Base-by-base conservation (phyloP, 345 rosid species). In the Eucalyptus erythrocorys region DNA sequence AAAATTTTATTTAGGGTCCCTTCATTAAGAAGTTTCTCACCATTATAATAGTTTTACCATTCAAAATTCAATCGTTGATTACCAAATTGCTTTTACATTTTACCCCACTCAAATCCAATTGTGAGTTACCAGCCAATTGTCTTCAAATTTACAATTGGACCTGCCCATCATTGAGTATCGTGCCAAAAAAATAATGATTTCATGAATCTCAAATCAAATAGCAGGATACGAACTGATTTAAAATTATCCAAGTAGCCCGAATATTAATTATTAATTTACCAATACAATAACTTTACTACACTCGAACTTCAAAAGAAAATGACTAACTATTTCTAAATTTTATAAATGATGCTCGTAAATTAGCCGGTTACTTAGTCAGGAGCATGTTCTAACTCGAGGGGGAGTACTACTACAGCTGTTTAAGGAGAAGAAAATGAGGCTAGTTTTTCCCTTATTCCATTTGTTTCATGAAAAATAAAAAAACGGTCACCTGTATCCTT, bases 401-500 rank as follows among this genome's bases (percentile, higher is more conserved):
- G 17, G 6, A 64, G 34, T 30, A 64, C 19, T 68, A 34, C 43
- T 68, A 34, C 7, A 21, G 1, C 43, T 7, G 13, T 68, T 68
- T 68, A 5, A 68, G 80, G 37, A 68, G 43, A 68, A 68, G 3
- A 16, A 34, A 34, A 34, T 17, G 43, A 68, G 43, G 43, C 7
- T 17, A 17, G 3, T 68, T 71, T 71, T 61, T 66, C 9, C 3
- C 1, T 14, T 4, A 17, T 10, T 66, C 22, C 22, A 8, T 32
- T n/a, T 66, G 5, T 66, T 15, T 66, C 40, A 3, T 66, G 0
- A 4, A 66, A n/a, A 66, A 8, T 66, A 12, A 32, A 66, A 66
- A 64, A 64, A 6, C 0, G 0, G n/a, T 64, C 5, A 1, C 17
- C 3, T 14, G 10, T 64, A n/a, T 64, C 34, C 10, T 32, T 2